Base-by-base conservation (phyloP, 2,329 filamentous ascomycete genomes). In the Alternaria alternata region DNA sequence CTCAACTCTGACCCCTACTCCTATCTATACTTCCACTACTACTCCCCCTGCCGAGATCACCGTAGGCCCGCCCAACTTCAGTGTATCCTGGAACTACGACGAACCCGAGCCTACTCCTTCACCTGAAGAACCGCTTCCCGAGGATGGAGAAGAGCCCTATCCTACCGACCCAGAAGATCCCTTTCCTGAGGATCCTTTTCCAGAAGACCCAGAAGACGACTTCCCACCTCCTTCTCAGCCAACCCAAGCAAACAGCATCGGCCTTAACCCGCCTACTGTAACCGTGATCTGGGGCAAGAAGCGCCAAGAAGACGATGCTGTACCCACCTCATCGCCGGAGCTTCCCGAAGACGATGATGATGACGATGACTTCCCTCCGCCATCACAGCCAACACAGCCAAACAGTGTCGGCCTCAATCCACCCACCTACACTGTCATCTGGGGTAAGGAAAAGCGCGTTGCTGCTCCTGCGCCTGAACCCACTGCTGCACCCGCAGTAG, bases 241-340 rank as follows among this genome's bases (percentile, higher is more conserved):
- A 24, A 63, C 57, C 2, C 63, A 61, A 24, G 43, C 59, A 28
- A 65, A 68, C 41, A 47, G 39, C 30, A 61, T 68, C 36, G 51
- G 61, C 4, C 44, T 68, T 18, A 47, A 57, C 9, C 61, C 61
- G 1, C 63, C 63, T 6, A 53, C 32, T 9, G 57, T 51, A 9
- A 63, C 66, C 7, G 47, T 65, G 7, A 65, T 57, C 34, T 69
- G 64, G 66, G 59, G 53, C 28, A 65, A 67, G 36, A 47, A 56
- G 52, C 47, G 66, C 9, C 62, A 67, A 39, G 59, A 60, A 14
- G 64, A 67, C 5, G 41, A 57, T 41, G 43, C 44, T 26, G 54
- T 14, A 51, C 26, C 49, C 4, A 49, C 49, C 22, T 7, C 34
- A 24, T n/a, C 24, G 8, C 62, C 67, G 14, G 53, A 57, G 4